phyloP scores from a whole-genome alignment of 2,329 filamentous ascomycete species.

The Torrubiella hemipterigena region DNA sequence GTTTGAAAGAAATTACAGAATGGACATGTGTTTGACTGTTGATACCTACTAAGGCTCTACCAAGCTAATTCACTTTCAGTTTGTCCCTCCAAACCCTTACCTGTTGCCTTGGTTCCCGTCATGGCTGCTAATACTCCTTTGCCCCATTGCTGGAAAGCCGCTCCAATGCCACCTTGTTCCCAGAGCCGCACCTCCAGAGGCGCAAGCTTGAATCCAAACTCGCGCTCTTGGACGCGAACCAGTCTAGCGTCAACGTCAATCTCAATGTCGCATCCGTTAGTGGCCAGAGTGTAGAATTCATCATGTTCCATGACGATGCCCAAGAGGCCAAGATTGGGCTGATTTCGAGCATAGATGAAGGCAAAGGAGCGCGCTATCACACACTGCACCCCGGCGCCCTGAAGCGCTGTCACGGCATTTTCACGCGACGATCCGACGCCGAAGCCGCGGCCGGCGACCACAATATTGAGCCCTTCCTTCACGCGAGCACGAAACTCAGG shows the following conservation, averaged over 20 bases:
- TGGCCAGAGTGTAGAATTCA: slow-evolving; percentile 22
- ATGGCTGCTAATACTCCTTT: slow-evolving; percentile 18
- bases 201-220: slow-evolving; percentile 22
- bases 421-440: slow-evolving; percentile 32
- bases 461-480: slow-evolving; percentile 22
- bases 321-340: slow-evolving; percentile 29
- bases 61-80: too few relatives aligned
- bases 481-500: slow-evolving; percentile 25
- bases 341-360: slow-evolving; percentile 33
- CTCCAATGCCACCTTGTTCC: slow-evolving; percentile 21
- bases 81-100: background rate
- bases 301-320: slow-evolving; percentile 26
- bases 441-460: slow-evolving; percentile 32
- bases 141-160: slow-evolving; percentile 25
- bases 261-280: slow-evolving; percentile 21
- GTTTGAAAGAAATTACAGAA: too few relatives aligned
- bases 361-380: slow-evolving; percentile 31
- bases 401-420: slow-evolving; percentile 26
- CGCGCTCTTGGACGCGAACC: slow-evolving; percentile 10
- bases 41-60: too few relatives aligned
- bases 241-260: slow-evolving; percentile 17
- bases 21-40: too few relatives aligned
- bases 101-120: slow-evolving; percentile 4
- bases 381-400: slow-evolving; percentile 24
- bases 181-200: slow-evolving; percentile 25